Conservation (phyloP, 139 green algal genomes). For the Chlamydomonas schloesseri region DNA sequence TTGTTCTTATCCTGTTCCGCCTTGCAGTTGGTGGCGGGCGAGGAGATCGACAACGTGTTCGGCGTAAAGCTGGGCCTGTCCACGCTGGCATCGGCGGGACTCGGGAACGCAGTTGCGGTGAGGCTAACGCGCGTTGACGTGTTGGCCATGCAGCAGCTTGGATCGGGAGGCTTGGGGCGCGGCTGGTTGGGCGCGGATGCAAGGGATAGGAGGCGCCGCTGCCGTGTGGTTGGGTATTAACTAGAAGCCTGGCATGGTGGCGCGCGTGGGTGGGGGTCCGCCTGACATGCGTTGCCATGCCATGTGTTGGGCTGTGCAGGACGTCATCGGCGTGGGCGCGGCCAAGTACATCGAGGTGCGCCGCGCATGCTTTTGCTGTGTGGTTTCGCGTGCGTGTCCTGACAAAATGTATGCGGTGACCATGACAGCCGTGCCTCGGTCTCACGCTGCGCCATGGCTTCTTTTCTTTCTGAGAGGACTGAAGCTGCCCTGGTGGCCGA, state of each 20-base stretch:
- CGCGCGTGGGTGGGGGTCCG: too few species aligned
- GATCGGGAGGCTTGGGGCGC: too few species aligned
- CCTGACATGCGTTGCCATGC: too few species aligned
- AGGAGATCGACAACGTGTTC: slow-evolving; percentile 63
- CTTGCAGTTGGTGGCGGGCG: slow-evolving; percentile 51
- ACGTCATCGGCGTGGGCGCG: slow-evolving; percentile 36
- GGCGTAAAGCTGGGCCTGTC: slow-evolving; percentile 51
- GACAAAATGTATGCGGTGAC: neutral
- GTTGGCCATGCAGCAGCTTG: too few species aligned
- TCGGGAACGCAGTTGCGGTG: slow-evolving; percentile 55
- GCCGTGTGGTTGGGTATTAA: too few species aligned
- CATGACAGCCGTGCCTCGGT: neutral
- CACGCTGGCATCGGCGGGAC: slow-evolving; percentile 56
- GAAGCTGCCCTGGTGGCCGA: too few species aligned
- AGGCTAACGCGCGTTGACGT: neutral
- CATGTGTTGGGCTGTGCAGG: neutral
- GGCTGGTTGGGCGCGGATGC: too few species aligned
- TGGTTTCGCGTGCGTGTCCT: neutral
- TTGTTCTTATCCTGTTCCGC: too few species aligned
- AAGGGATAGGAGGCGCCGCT: too few species aligned
- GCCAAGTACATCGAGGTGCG: slow-evolving; percentile 47
- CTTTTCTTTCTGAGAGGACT: neutral
- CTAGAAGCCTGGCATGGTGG: too few species aligned
- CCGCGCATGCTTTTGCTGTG: too few species aligned
- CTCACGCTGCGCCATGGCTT: neutral